Conservation (phyloP, 75 land plant species). For the Picea sitchensis region DNA sequence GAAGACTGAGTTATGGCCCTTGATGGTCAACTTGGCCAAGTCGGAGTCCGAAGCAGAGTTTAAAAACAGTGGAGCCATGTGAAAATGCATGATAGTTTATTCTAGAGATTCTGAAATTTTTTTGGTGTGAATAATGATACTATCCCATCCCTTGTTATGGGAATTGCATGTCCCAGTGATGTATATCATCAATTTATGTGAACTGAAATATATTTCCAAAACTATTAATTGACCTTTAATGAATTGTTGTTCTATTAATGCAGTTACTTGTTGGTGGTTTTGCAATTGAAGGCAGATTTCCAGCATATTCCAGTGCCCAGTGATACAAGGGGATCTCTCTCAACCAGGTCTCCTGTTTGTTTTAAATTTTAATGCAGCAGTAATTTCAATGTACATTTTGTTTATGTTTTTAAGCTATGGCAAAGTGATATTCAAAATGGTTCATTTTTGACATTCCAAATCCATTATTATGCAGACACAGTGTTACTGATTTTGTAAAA, state of each 20-base stretch:
- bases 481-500: constrained; percentile 83
- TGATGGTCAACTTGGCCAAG: too few relatives aligned
- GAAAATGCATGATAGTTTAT: too few relatives aligned
- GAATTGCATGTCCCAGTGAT: background rate
- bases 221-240: background rate
- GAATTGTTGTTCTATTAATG: constrained; percentile 12
- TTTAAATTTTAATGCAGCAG: background rate
- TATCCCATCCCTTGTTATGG: background rate
- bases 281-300: constrained; percentile 91
- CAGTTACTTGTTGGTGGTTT: constrained; percentile 93
- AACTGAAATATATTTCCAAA: background rate
- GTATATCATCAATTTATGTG: background rate
- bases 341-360: constrained; percentile 16
- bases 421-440: background rate
- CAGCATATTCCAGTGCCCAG: constrained; percentile 77
- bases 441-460: background rate
- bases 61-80: too few relatives aligned
- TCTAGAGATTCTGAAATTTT: background rate
- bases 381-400: background rate
- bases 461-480: constrained; percentile 57
- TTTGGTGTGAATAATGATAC: background rate
- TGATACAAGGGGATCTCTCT: constrained; percentile 37
- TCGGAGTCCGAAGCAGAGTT: too few relatives aligned
- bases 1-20: too few relatives aligned
- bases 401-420: background rate